A percentile compares a stretch with the other conserved stretches of the same genome.
These are phyloP conservation scores for Leptodermis oblonga DNA, from an alignment of 257 asterid genomes.

Conservation along the genomic window DNA sequence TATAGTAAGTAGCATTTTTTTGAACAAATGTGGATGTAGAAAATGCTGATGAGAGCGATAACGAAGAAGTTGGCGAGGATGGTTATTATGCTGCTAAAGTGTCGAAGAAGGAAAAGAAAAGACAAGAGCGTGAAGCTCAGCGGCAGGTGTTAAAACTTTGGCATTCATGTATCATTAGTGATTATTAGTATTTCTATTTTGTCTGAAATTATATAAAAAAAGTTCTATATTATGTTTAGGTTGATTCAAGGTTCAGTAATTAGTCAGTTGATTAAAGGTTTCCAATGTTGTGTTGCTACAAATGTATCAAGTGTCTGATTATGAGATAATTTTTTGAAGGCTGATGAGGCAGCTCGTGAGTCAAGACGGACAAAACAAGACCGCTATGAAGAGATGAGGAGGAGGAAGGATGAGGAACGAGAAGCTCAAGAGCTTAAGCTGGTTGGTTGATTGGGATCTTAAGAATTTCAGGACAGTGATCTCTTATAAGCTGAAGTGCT, in stretches of 20 bases:
- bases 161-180: background rate
- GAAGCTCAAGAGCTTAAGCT: slow-evolving; percentile 84
- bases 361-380: slow-evolving; percentile 83
- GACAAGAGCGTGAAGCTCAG: slow-evolving; percentile 92
- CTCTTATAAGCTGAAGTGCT: slow-evolving; percentile 4
- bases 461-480: background rate
- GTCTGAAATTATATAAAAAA: background rate
- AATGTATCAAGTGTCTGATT: slow-evolving; percentile 21
- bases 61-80: slow-evolving; percentile 70
- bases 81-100: slow-evolving; percentile 56
- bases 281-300: background rate
- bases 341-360: slow-evolving; percentile 71
- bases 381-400: slow-evolving; percentile 85
- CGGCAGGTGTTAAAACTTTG: slow-evolving; percentile 49
- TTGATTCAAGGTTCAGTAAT: background rate
- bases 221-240: background rate
- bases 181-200: background rate
- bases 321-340: slow-evolving; percentile 43
- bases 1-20: background rate
- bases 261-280: background rate
- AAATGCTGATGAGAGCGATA: slow-evolving; percentile 66
- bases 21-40: slow-evolving; percentile 37
- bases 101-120: slow-evolving; percentile 74
- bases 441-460: slow-evolving; percentile 41
- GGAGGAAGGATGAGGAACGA: slow-evolving; percentile 95